These are phyloP conservation scores for Spiromastix sp. DNA, from an alignment of 2,329 filamentous ascomycete species.

Conservation along the genomic window DNA sequence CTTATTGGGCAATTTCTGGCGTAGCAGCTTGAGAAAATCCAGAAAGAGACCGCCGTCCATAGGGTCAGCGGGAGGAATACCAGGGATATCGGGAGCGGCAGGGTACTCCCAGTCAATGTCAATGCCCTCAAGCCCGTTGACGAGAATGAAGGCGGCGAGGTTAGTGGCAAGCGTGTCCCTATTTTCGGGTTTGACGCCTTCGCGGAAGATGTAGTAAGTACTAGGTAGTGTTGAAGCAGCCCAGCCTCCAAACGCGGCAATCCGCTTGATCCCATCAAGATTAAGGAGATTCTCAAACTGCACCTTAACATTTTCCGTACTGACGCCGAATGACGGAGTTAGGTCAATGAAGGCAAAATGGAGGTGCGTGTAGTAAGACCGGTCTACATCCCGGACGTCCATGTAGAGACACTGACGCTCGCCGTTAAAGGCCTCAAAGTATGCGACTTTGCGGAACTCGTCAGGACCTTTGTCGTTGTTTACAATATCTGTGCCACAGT, in stretches of 20 bases:
- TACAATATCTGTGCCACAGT: constrained; percentile 30
- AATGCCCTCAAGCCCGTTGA: constrained; percentile 31
- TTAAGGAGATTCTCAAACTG: constrained; percentile 4
- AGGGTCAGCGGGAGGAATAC: constrained; percentile 19
- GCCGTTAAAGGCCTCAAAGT: constrained; percentile 22
- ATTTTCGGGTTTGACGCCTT: constrained; percentile 26
- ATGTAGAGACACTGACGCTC: constrained; percentile 22
- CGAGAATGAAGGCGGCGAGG: constrained; percentile 28
- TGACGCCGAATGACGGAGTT: constrained; percentile 20
- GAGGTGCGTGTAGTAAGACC: constrained; percentile 19
- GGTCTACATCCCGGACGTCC: constrained; percentile 14
- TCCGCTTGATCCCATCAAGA: constrained; percentile 20
- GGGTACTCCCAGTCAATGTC: constrained; percentile 31
- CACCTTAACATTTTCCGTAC: constrained; percentile 12
- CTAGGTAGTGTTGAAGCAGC: constrained; percentile 26
- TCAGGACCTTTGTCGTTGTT: constrained; percentile 14
- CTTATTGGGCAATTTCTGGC: constrained; percentile 10
- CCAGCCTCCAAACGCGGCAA: constrained; percentile 37
- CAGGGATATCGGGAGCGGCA: constrained; percentile 26
- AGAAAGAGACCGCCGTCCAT: constrained; percentile 25
- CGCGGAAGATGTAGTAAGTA: constrained; percentile 28
- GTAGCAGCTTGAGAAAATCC: constrained; percentile 18
- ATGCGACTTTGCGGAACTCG: constrained; percentile 16
- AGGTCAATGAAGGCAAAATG: constrained; percentile 28
- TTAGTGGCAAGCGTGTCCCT: constrained; percentile 25